These are phyloP conservation scores for Podila verticillata DNA, from an alignment of 192 early-diverging fungal genomes.

Conservation along the genomic window DNA sequence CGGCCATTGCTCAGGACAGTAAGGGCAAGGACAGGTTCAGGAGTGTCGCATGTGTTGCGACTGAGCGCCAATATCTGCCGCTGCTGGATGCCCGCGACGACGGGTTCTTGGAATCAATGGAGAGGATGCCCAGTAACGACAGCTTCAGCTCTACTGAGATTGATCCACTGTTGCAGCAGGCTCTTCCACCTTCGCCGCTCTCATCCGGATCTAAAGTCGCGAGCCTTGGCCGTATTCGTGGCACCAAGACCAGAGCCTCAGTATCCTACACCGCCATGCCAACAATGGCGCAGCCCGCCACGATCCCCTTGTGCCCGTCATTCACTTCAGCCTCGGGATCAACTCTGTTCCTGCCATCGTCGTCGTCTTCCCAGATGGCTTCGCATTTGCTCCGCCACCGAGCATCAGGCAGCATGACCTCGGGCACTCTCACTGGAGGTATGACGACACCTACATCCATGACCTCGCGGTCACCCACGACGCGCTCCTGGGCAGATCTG, in stretches of 20 bases:
- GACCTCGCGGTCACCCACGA: not conserved
- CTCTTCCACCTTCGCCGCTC: not conserved
- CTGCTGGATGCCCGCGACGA: too few relatives aligned
- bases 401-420: not conserved
- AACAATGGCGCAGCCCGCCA: not conserved
- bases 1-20: too few relatives aligned
- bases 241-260: slow-evolving; percentile 30
- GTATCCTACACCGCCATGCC: slow-evolving; percentile 23
- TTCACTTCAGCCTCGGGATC: not conserved
- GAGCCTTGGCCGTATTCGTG: slow-evolving; percentile 13
- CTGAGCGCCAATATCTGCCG: too few relatives aligned
- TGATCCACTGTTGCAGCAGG: not conserved
- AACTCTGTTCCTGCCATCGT: not conserved
- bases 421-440: not conserved
- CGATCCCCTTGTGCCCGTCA: not conserved
- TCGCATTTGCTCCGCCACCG: not conserved
- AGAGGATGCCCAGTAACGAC: too few relatives aligned
- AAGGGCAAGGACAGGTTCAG: not conserved
- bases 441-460: not conserved
- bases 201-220: too few relatives aligned
- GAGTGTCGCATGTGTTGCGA: too few relatives aligned
- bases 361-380: not conserved
- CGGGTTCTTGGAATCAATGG: too few relatives aligned
- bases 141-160: not conserved
- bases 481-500: slow-evolving; percentile 1